phyloP scores from a whole-genome alignment of 208 protist species.

The Trypanosomatidae sp. region DNA sequence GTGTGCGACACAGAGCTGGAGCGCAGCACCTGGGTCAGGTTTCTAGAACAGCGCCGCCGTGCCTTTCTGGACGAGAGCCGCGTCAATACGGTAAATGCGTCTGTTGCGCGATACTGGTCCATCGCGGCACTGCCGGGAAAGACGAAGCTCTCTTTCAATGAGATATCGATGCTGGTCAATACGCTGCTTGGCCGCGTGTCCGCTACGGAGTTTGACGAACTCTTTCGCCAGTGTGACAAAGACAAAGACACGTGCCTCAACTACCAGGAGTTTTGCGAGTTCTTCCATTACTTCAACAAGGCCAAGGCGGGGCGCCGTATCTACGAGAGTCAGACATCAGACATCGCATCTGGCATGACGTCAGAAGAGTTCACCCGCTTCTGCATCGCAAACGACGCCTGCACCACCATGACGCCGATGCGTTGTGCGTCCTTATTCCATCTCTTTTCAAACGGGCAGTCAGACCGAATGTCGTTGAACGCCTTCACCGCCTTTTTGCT shows the following conservation, averaged over 20 bases:
- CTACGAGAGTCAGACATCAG: constrained; percentile 3
- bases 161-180: constrained; percentile 24
- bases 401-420: constrained; percentile 17
- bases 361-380: constrained; percentile 29
- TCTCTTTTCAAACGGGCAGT: constrained; percentile 29
- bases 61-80: constrained; percentile 21
- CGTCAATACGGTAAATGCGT: constrained; percentile 10
- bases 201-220: constrained; percentile 18
- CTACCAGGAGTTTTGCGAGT: constrained; percentile 40
- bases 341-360: constrained; percentile 14
- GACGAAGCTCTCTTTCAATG: constrained; percentile 27
- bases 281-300: constrained; percentile 39
- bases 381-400: constrained; percentile 19
- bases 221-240: constrained; percentile 28
- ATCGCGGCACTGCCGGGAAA: constrained; percentile 19
- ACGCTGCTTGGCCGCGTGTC: constrained; percentile 31
- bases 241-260: constrained; percentile 34
- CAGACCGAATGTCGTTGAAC: constrained; percentile 31
- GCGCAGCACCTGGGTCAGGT: constrained; percentile 30
- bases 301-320: constrained; percentile 17
- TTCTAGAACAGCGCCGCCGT: constrained; percentile 34
- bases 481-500: constrained; percentile 41
- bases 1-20: constrained; percentile 36
- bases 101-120: constrained; percentile 18
- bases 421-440: constrained; percentile 29